These are phyloP conservation scores for Spergularia bocconei DNA, from an alignment of 148 eudicot genomes.

Conservation along the genomic window DNA sequence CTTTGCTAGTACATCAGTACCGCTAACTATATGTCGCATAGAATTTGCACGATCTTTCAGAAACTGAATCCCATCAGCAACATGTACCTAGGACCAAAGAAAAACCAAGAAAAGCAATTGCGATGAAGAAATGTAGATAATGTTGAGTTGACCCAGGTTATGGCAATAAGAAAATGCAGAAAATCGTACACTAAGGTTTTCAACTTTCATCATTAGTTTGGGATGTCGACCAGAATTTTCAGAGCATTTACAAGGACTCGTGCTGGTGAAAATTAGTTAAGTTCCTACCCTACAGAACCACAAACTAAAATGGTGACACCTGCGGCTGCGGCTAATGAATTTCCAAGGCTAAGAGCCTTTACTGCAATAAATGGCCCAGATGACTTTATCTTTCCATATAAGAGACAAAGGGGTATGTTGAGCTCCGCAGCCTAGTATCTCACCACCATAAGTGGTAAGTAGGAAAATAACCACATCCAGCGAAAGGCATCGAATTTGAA, in stretches of 20 bases:
- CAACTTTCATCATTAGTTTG: neutral
- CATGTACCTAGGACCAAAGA: slow-evolving; percentile 49
- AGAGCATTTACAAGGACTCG: neutral
- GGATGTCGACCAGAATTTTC: neutral
- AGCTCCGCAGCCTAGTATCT: neutral
- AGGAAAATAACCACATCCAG: neutral
- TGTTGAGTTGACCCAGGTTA: neutral
- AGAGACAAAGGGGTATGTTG: neutral
- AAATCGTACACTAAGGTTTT: slow-evolving; percentile 3
- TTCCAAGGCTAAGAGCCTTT: neutral
- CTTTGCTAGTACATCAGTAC: slow-evolving; percentile 12
- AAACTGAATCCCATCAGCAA: slow-evolving; percentile 85
- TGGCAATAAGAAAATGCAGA: slow-evolving; percentile 2
- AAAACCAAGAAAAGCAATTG: slow-evolving; percentile 6
- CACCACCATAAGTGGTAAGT: neutral
- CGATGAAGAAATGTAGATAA: neutral
- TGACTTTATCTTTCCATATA: neutral
- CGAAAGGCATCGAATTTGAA: neutral
- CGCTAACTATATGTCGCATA: slow-evolving; percentile 20
- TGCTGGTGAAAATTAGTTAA: neutral
- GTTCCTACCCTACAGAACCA: neutral
- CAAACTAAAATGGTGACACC: neutral
- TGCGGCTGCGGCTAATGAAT: neutral
- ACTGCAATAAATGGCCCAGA: slow-evolving; percentile 1
- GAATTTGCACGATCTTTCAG: slow-evolving; percentile 37